These are phyloP conservation scores for Solanum peruvianum DNA, from an alignment of 257 asterid species.

Conservation along the genomic window DNA sequence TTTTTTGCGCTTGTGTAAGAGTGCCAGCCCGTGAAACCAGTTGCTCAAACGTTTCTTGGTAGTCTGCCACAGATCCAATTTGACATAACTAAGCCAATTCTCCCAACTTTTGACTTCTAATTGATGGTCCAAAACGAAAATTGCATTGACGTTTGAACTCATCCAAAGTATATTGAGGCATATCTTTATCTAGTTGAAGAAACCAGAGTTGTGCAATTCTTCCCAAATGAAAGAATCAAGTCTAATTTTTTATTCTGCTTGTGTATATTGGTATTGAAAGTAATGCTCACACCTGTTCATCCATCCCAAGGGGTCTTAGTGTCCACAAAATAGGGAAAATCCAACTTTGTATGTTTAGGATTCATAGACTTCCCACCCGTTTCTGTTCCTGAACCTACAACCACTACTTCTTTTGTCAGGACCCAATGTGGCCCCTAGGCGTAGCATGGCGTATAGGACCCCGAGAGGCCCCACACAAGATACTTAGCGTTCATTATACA, in stretches of 20 bases:
- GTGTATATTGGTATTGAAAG: not conserved
- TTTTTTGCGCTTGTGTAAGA: not conserved
- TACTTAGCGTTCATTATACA: too few relatives aligned
- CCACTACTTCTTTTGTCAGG: not conserved
- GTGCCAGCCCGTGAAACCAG: not conserved
- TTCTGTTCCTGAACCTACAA: not conserved
- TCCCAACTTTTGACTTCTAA: not conserved
- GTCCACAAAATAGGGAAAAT: not conserved
- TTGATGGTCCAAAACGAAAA: not conserved
- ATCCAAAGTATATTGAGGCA: not conserved
- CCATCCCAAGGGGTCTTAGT: not conserved
- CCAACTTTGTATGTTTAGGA: not conserved
- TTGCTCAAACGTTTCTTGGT: not conserved
- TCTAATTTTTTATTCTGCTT: not conserved
- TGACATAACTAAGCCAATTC: not conserved
- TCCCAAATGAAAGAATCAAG: not conserved
- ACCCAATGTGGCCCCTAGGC: too few relatives aligned
- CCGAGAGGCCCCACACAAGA: too few relatives aligned
- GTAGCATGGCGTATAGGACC: too few relatives aligned
- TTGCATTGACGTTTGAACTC: not conserved
- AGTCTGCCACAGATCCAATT: not conserved
- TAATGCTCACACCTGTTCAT: not conserved
- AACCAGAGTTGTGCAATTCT: not conserved
- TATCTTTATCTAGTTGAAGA: not conserved
- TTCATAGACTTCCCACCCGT: not conserved